Conservation (phyloP, 768 basidiomycete species). For the Tylopilus vinaceipallidus region DNA sequence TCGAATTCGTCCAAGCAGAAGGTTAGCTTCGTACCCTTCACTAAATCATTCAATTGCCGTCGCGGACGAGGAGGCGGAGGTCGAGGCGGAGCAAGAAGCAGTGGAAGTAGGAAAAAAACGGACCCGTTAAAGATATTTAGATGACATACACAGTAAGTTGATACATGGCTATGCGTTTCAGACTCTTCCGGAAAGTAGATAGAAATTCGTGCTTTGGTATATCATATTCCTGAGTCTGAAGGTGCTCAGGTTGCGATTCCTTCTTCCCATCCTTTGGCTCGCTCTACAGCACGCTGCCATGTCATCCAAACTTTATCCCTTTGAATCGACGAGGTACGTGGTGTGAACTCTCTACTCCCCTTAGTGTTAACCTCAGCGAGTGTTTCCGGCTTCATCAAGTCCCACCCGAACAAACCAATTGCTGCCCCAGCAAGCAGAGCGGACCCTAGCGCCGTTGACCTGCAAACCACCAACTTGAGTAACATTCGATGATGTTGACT, state of each 20-base stretch:
- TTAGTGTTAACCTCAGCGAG: slow-evolving; percentile 84
- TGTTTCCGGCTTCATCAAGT: slow-evolving; percentile 79
- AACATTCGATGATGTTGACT: background rate
- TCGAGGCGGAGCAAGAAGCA: slow-evolving; percentile 31
- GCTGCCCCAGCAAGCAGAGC: slow-evolving; percentile 92
- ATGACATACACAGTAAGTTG: slow-evolving; percentile 7
- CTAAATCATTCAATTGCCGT: slow-evolving; percentile 46
- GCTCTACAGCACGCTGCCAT: slow-evolving; percentile 89
- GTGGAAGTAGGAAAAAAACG: slow-evolving; percentile 61
- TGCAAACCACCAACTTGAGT: slow-evolving; percentile 29
- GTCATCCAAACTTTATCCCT: slow-evolving; percentile 67
- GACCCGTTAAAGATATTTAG: slow-evolving; percentile 83
- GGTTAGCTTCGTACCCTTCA: slow-evolving; percentile 72
- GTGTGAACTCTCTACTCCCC: slow-evolving; percentile 69
- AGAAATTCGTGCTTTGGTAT: background rate
- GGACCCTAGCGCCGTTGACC: slow-evolving; percentile 93
- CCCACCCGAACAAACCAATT: slow-evolving; percentile 88
- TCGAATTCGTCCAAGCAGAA: slow-evolving; percentile 23
- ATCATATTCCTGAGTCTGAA: background rate
- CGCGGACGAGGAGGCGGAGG: slow-evolving; percentile 55
- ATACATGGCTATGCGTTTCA: background rate
- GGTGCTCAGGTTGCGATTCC: slow-evolving; percentile 34
- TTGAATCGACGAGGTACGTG: slow-evolving; percentile 49
- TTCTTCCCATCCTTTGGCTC: slow-evolving; percentile 81
- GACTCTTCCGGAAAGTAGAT: background rate